Evolutionary conservation across 2,329 filamentous ascomycete species (phyloP), one percentile per base, ranked within the genome.

Genomic region (Penicillium sp.): DNA sequence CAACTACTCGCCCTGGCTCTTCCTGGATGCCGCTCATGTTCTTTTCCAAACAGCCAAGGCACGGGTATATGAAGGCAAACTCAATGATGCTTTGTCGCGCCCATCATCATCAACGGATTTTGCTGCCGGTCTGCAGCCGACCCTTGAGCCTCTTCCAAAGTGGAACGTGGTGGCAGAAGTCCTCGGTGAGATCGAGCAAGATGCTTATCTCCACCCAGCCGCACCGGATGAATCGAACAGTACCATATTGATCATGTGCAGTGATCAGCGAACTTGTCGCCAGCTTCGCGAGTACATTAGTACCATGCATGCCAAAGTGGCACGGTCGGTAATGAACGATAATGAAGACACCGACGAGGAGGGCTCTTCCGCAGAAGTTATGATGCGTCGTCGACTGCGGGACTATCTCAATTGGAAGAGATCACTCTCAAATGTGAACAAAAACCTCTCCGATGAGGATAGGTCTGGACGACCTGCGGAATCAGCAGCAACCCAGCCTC

Each of bases 181-280:
- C 0, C 72, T 98, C 4, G 85, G 91, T 53, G 93, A 98, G 68
- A 95, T 98, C 57, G 93, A 97, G 61, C 81, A 85, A 43, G 90
- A 95, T 61, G 77, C 89, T 13, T 93, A 94, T 65, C 85, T 94
- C 61, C 90, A 94, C 52, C 86, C 88, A 5, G 73, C 76, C 7
- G 71, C 77, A n/a, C 77, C 80, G 46, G 89, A 93, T 65, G 87
- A 89, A 59, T 95, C 89, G 0, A 95, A 89, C 62, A 87, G 87
- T n/a, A 88, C 87, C 2, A 89, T 95, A 40, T 73, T 98, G 27
- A 88, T 98, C 65, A 97, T 98, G 93, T 97, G 91, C 63, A 85
- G 85, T 22, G 91, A 95, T 60, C 82, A 87, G 46, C 82, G 84
- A 46, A 95, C 89, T 7, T 95, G 88, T 62, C 80, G 86, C 11